Evolutionary conservation across 2,329 filamentous ascomycete species (phyloP).

Genomic region (Seiridium cupressi): DNA sequence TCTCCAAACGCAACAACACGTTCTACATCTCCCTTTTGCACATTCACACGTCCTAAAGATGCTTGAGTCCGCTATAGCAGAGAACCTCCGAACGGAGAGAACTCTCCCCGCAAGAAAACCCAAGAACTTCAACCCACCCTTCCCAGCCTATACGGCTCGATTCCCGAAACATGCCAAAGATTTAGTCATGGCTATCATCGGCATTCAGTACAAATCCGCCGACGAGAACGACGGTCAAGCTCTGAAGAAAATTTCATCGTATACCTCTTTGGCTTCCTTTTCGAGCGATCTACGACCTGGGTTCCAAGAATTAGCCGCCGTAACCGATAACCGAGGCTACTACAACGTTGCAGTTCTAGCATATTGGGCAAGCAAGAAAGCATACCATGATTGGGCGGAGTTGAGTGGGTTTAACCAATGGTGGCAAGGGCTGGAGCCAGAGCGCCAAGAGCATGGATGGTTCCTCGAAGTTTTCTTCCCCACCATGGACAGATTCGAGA

Average conservation of each 20-base stretch:
- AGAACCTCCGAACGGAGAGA: constrained; percentile 3
- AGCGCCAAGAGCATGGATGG: constrained; percentile 30
- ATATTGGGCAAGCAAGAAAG: constrained; percentile 32
- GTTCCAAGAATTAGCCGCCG: constrained; percentile 31
- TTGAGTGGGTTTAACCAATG: constrained; percentile 34
- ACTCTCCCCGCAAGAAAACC: not conserved
- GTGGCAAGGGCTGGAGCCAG: constrained; percentile 31
- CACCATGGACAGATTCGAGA: constrained; percentile 40
- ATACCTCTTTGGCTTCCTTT: not conserved
- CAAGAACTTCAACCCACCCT: not conserved
- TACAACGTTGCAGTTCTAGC: constrained; percentile 34
- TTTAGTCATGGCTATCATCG: constrained; percentile 8
- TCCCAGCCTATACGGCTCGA: constrained; percentile 7
- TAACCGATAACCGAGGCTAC: constrained; percentile 26
- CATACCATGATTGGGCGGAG: constrained; percentile 28
- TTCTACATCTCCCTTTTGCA: too few species aligned
- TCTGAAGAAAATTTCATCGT: not conserved
- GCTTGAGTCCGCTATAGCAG: constrained; percentile 6
- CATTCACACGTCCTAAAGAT: not conserved
- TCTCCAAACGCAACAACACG: too few species aligned
- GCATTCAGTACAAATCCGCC: not conserved
- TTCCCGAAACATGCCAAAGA: constrained; percentile 1
- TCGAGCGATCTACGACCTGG: not conserved
- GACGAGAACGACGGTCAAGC: not conserved
- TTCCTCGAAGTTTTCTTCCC: constrained; percentile 41